Evolutionary conservation across 2,329 filamentous ascomycete genomes (phyloP).

Genomic region (Dactylellina cionopaga): DNA sequence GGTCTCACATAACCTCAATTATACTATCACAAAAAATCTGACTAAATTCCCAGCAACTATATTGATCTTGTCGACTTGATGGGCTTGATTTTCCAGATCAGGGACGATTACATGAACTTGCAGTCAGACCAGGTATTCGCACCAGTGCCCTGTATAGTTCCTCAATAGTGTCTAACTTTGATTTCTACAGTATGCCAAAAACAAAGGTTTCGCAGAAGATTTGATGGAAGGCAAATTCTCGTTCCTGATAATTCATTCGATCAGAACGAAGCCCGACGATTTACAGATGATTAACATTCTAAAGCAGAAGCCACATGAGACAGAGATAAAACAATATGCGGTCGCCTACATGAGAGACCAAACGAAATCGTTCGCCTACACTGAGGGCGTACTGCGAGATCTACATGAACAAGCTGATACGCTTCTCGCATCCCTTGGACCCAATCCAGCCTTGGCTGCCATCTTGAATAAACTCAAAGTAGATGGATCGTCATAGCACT

Average conservation of each 20-base stretch:
- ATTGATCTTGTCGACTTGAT: slow-evolving; percentile 85
- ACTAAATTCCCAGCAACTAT: slow-evolving; percentile 70
- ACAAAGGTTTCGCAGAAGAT: slow-evolving; percentile 95
- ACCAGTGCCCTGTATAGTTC: background rate
- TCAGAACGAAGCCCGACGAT: slow-evolving; percentile 77
- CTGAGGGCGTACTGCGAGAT: slow-evolving; percentile 72
- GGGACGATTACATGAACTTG: slow-evolving; percentile 94
- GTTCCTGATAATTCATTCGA: slow-evolving; percentile 93
- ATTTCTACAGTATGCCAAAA: slow-evolving; percentile 75
- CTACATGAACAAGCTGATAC: slow-evolving; percentile 72
- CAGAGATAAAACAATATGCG: slow-evolving; percentile 90
- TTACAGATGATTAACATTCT: slow-evolving; percentile 89
- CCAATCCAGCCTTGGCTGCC: slow-evolving; percentile 61
- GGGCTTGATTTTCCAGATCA: slow-evolving; percentile 88
- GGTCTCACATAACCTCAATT: background rate
- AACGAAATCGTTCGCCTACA: slow-evolving; percentile 90
- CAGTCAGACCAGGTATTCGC: slow-evolving; percentile 58
- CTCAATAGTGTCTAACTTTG: background rate
- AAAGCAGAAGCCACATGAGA: slow-evolving; percentile 85
- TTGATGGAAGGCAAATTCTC: slow-evolving; percentile 97
- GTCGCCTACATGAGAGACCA: slow-evolving; percentile 84
- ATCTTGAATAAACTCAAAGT: slow-evolving; percentile 65
- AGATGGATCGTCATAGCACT: background rate
- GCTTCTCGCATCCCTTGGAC: slow-evolving; percentile 73
- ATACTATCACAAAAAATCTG: slow-evolving; percentile 14